Evolutionary conservation across 805 yeast genomes (phyloP), one percentile per base, ranked within the genome.

Genomic region (Zygosaccharomyces bailii): DNA sequence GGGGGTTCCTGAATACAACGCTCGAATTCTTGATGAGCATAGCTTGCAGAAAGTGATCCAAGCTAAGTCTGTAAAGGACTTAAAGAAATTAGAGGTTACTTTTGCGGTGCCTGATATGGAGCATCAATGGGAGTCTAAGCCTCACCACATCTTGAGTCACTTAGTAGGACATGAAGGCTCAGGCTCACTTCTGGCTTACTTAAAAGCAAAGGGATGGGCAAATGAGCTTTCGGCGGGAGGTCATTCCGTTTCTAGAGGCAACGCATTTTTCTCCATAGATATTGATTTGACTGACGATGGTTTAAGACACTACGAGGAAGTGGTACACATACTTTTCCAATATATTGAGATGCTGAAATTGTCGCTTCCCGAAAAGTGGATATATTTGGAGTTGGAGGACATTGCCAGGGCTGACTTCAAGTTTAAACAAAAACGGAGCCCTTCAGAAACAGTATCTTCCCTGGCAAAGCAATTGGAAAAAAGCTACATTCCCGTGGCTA

Each of bases 161-260:
- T 70, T 93, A 42, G 68, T 91, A 38, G 98, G 98, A 32, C 98
- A 91, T 64, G 99, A 91, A 68, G 86, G 93, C 38, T 74, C 82
- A 39, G 98, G 98, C 1, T 88, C 96, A 1, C 63, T 91, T 14
- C 71, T 88, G 27, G 76, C 81, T 44, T 75, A 73, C 51, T 75
- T 91, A 52, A 91, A 88, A 66, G 61, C 68, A 25, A 69, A 75
- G 51, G 85, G 90, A 10, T 86, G 90, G 88, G 96, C 91, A 5
- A 84, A 78, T 53, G 82, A 78, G 13, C 72, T 91, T 42, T 78
- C 88, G 29, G 80, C 89, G 25, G 96, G 96, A 6, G 74, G 78
- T 32, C 73, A 79, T 52, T 74, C 77, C 27, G 74, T 83, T 6
- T 81, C 89, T 19, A 72, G 79, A 36, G 93, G 84, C 2, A 79